Evolutionary conservation across 768 basidiomycete genomes (phyloP), one percentile per base, ranked within the genome.

Genomic region (Tremella yokohamensis): DNA sequence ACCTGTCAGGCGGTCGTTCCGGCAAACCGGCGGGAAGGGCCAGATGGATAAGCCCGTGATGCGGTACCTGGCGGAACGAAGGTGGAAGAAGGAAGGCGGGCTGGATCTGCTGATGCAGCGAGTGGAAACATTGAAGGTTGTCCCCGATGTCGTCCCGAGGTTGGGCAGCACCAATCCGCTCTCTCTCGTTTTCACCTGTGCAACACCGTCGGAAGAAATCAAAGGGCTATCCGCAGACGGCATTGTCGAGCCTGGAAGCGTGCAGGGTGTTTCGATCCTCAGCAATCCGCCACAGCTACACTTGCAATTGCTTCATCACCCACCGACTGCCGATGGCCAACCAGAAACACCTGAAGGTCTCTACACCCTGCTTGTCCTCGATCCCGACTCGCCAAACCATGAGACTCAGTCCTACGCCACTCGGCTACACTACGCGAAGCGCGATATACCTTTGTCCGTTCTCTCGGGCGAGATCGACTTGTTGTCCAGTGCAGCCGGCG

Each of bases 41-140:
- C 64, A 56, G 25, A 68, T 69, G 65, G 62, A 56, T 29, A 54
- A 59, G 26, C 52, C 51, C 22, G 67, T 62, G 24, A 68, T 68
- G 38, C 82, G 90, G n/a, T 84, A 89, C 71, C 79, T 98, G 26
- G 77, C 86, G 3, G 90, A 94, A 76, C 83, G 87, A 66, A 81
- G 82, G 65, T 98, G 91, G 94, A 81, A 89, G 56, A 85, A 85
- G 52, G 84, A 89, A 44, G 93, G 91, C 1, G 82, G 82, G 25
- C 79, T 97, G 37, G 92, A 96, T 72, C 79, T 91, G 38, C 79
- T 97, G 87, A 96, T 96, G 90, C 89, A 96, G 72, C 87, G 93
- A 70, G 70, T 98, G 45, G 82, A 90, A 65, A 89, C 92, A 78
- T 90, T 96, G 90, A 79, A 85, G 50, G 85, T 98, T 57, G 81